Base-by-base conservation (phyloP, 306 rosid genomes). In the Dalbergia cultrata region DNA sequence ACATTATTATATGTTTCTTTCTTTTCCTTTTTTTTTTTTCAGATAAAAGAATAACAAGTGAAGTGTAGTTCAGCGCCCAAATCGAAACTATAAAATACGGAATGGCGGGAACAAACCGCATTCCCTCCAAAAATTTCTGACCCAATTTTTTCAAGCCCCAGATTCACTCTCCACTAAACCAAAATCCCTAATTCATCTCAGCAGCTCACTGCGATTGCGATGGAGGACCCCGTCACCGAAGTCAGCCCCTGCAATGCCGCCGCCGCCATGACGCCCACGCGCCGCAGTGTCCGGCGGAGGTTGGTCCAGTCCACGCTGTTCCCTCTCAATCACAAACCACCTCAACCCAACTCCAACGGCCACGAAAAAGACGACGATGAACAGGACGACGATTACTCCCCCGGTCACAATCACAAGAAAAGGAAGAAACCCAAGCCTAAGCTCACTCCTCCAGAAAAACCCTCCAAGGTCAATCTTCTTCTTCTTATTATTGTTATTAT, bases 221-320 rank as follows among this genome's bases (percentile, higher is more conserved):
- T 86, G 87, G 74, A 12, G 39, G 75, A 16, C 57, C 18, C 82
- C 58, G 72, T 35, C 59, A 17, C 64, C 26, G 85, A 77, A 41
- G 58, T 13, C 54, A 76, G 14, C 62, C 81, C 87, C 37, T 9
- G 33, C 80, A 45, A 52, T 10, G 33, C 5, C 17, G 67, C 39
- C 83, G 14, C 85, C 85, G 64, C 58, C 56, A 4, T 18, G 14
- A 5, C 37, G 31, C 31, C 31, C 3, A 26, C 19, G 59, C 82
- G 79, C 70, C 90, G 90, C 43, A 83, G 61, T 37, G 65, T 13
- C 59, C 87, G 87, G 76, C 87, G 87, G 79, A 74, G 78, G 72
- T 69, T 92, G 86, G 90, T 92, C 14, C 98, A 94, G 61, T 83
- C 95, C 8, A 94, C 98, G 66, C 88, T 92, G 64, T 81, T 89